Conservation (phyloP, 148 eudicot species). For the Chenopodium formosanum region DNA sequence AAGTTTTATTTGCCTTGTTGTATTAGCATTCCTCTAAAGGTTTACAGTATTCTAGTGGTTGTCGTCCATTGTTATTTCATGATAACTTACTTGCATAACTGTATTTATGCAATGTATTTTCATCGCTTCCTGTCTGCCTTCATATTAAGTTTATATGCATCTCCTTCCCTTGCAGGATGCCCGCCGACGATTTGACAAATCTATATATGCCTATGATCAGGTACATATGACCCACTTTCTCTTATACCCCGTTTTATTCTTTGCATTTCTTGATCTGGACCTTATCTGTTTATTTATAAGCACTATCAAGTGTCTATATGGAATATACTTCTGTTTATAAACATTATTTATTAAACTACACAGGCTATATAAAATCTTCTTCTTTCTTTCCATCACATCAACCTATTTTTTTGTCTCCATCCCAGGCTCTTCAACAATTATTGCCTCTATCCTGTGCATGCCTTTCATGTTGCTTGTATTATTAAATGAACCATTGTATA, state of each 20-base stretch:
- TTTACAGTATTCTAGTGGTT: not conserved
- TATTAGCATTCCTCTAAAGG: not conserved
- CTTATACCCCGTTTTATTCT: not conserved
- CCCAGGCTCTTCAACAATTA: not conserved
- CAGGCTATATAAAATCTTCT: not conserved
- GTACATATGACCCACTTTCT: conserved; percentile 27
- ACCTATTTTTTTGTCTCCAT: not conserved
- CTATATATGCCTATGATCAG: conserved; percentile 77
- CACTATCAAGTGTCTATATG: not conserved
- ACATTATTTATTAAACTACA: not conserved
- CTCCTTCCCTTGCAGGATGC: conserved; percentile 59
- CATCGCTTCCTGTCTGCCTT: conserved; percentile 5
- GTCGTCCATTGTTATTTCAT: not conserved
- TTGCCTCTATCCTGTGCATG: not conserved
- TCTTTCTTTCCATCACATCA: not conserved
- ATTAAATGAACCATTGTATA: not conserved
- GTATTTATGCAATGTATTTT: not conserved
- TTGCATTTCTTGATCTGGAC: not conserved
- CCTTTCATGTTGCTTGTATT: not conserved
- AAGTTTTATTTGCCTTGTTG: not conserved
- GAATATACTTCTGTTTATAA: not conserved
- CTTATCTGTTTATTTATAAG: not conserved
- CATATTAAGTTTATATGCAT: not conserved
- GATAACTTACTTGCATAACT: not conserved
- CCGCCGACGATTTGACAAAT: conserved; percentile 82